Evolutionary conservation across 2,329 filamentous ascomycete species (phyloP).

Genomic region (Falciphora oryzae): DNA sequence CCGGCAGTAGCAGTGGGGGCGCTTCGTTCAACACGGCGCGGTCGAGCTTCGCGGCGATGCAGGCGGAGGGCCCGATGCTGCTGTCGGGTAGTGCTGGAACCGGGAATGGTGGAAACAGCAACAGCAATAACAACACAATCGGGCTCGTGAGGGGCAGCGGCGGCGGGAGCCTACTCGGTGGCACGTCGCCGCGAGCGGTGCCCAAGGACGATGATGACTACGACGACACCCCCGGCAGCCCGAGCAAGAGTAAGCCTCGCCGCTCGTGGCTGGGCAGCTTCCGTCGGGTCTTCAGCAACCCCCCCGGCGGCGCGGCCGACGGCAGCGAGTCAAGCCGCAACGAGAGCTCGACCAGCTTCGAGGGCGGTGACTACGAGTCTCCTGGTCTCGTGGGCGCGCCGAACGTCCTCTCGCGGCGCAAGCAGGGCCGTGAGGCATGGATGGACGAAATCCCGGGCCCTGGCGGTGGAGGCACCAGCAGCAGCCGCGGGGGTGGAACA

Average conservation of each 20-base stretch:
- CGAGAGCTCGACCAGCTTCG: conserved; percentile 25
- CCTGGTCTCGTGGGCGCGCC: conserved; percentile 34
- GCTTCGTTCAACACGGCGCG: conserved; percentile 47
- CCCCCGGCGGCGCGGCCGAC: conserved; percentile 23
- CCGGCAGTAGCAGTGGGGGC: conserved; percentile 32
- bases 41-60: conserved; percentile 45
- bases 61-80: conserved; percentile 46
- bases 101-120: conserved; percentile 8
- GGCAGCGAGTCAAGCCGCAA: conserved; percentile 15
- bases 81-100: conserved; percentile 28
- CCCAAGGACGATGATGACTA: conserved; percentile 11
- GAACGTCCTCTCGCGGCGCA: conserved; percentile 42
- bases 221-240: conserved; percentile 36
- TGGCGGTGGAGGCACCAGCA: conserved; percentile 23
- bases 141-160: not conserved
- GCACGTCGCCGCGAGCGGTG: conserved; percentile 4
- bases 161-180: conserved; percentile 7
- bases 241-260: conserved; percentile 51
- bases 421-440: conserved; percentile 52
- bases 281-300: conserved; percentile 51
- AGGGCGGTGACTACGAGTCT: conserved; percentile 38
- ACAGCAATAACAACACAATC: conserved; percentile 7
- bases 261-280: conserved; percentile 66
- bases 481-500: conserved; percentile 11
- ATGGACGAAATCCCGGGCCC: conserved; percentile 26